phyloP scores from a whole-genome alignment of 1,284 basidiomycete genomes.

The Peniophora sp. region DNA sequence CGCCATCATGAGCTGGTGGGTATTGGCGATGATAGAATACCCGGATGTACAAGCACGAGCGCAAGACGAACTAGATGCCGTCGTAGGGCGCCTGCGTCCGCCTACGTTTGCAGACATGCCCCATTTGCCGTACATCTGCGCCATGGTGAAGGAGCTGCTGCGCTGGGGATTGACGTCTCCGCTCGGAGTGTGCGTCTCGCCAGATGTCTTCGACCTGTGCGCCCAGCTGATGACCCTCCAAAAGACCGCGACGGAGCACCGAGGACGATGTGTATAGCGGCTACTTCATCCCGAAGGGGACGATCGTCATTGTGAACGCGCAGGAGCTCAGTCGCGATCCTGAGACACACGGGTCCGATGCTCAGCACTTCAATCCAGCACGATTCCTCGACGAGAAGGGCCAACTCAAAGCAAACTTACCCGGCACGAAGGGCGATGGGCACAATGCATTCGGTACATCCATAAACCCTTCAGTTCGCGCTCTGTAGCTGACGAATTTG shows the following conservation, averaged over 20 bases:
- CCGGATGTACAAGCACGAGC: background rate
- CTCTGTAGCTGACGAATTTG: too few species aligned
- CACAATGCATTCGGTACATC: too few species aligned
- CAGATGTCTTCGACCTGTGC: too few species aligned
- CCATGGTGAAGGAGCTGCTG: background rate
- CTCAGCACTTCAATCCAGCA: slow-evolving; percentile 4
- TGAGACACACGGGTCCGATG: background rate
- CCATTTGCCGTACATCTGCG: background rate
- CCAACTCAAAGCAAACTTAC: background rate
- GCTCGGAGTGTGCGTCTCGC: background rate
- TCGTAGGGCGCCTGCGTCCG: background rate
- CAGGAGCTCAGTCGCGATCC: slow-evolving; percentile 4
- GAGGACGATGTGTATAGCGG: background rate
- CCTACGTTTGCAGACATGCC: background rate
- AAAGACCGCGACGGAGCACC: background rate
- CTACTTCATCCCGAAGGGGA: background rate
- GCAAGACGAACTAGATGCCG: background rate
- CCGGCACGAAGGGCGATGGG: too few species aligned
- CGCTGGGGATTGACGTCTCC: background rate
- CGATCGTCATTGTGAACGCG: slow-evolving; percentile 11
- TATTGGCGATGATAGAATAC: background rate
- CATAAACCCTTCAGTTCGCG: too few species aligned
- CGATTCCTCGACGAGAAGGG: slow-evolving; percentile 16
- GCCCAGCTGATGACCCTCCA: too few species aligned
- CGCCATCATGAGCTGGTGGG: background rate